These are phyloP conservation scores for Globisporangium okanoganense DNA, from an alignment of 352 stramenopile species.

Conservation along the genomic window DNA sequence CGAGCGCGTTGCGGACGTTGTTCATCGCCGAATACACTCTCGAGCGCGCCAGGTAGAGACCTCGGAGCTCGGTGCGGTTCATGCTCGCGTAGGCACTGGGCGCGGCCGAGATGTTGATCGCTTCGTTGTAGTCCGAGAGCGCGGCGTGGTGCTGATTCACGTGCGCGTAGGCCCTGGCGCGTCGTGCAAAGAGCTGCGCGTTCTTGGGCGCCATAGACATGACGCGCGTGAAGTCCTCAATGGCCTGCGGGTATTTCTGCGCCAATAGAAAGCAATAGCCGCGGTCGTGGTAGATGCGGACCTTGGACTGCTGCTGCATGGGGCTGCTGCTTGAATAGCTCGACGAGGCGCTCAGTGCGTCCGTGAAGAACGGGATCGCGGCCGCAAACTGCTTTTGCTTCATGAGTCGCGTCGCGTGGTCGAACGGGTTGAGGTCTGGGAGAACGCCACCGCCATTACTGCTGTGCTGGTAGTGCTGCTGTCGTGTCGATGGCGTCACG, in stretches of 20 bases:
- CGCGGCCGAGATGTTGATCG: conserved; percentile 28
- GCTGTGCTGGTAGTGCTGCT: conserved; percentile 14
- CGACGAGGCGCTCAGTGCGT: conserved; percentile 34
- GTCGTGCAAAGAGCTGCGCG: conserved; percentile 59
- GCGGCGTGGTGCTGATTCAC: conserved; percentile 47
- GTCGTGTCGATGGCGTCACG: conserved; percentile 17
- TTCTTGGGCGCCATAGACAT: conserved; percentile 70
- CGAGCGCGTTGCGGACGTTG: conserved; percentile 44
- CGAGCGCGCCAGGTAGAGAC: conserved; percentile 45
- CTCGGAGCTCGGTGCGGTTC: conserved; percentile 29
- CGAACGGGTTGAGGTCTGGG: conserved; percentile 19
- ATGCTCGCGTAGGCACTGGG: conserved; percentile 1
- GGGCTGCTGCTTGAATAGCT: neutral
- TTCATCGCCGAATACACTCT: conserved; percentile 55
- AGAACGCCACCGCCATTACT: conserved; percentile 1
- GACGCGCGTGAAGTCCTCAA: conserved; percentile 69
- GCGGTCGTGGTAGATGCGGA: conserved; percentile 65
- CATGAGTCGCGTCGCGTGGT: conserved; percentile 41
- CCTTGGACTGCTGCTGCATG: conserved; percentile 23
- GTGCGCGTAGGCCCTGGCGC: conserved; percentile 55
- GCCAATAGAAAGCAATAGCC: conserved; percentile 51
- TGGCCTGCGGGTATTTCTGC: conserved; percentile 51
- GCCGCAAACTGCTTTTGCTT: conserved; percentile 55
- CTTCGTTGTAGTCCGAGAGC: conserved; percentile 62
- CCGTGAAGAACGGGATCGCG: conserved; percentile 52